These are phyloP conservation scores for Monosporozyma aerobia DNA, from an alignment of 805 yeast species.

Conservation along the genomic window DNA sequence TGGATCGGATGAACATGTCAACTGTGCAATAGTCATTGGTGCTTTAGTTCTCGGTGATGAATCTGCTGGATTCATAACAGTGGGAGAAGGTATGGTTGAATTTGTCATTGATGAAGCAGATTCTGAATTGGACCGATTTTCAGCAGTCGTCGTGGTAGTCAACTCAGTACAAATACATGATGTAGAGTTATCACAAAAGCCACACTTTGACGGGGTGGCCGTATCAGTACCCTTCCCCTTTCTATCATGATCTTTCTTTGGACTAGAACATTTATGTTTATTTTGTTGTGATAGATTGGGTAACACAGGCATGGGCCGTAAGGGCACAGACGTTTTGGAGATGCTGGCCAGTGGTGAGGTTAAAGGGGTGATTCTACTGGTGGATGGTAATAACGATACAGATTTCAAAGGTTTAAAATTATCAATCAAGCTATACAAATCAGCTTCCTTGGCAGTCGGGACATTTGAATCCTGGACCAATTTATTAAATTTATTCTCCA, in stretches of 20 bases:
- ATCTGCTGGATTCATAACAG: constrained; percentile 7
- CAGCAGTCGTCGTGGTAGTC: constrained; percentile 24
- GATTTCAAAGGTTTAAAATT: background rate
- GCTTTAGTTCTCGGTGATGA: background rate
- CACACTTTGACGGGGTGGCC: constrained; percentile 40
- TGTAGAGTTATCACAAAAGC: constrained; percentile 86
- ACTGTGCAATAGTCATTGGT: background rate
- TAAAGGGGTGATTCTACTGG: background rate
- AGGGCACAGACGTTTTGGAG: background rate
- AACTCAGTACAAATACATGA: constrained; percentile 89
- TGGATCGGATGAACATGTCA: constrained; percentile 37
- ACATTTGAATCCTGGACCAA: background rate
- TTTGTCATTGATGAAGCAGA: constrained; percentile 2
- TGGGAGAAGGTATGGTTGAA: constrained; percentile 3
- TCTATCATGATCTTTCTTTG: background rate
- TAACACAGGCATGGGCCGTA: background rate
- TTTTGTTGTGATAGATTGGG: background rate
- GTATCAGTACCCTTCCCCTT: constrained; percentile 16
- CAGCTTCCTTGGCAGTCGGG: background rate
- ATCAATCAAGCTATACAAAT: background rate
- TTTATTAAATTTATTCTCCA: background rate
- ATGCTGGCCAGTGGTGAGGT: background rate
- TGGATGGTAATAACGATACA: background rate
- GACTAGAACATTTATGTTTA: constrained; percentile 12
- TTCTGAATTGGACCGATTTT: constrained; percentile 9